Base-by-base conservation (phyloP, 2,329 filamentous ascomycete genomes). In the Aspergillus eucalypticola region DNA sequence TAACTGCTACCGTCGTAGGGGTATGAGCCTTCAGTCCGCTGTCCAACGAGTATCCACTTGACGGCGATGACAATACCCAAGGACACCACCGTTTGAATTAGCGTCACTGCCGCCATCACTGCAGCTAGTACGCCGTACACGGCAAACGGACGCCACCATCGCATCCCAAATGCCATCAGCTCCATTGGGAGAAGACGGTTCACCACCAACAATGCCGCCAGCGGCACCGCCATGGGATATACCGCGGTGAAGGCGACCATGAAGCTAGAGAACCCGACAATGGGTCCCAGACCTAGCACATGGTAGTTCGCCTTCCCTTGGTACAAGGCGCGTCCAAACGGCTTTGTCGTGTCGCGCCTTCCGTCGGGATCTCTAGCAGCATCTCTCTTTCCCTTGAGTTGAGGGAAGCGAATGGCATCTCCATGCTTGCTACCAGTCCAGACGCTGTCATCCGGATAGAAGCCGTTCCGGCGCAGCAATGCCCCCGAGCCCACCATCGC, bases 1-100 rank as follows among this genome's bases (percentile, higher is more conserved):
- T 86, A 86, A 15, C 78, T 75, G 19, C 75, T 81, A 69, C 81
- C 81, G 67, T 86, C 84, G 84, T 84, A 86, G 70, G 85, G 82
- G 64, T 84, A 84, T 61, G 81, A 82, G 13, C 84, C 84, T 3
- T 80, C 79, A 61, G 72, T 71, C 41, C 83, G 76, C 19, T 79
- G 79, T 15, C 83, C 83, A 23, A 86, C 73, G 2, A 86, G 69
- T 2, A 73, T 58, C 83, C 84, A 86, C 66, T 86, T 86, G 8
- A 79, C 71, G 2, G 64, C 72, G 57, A 86, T 77, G 41, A 82
- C 74, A 29, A 81, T 63, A 2, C 66, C 64, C 1, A 84, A 64
- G 2, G 82, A 80, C 0, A 83, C 32, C 2, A 82, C 41, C 1
- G 23, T 32, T n/a, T 59, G 57, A 1, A 21, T 17, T 17, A 59